Percentiles rank a stretch among this genome's conserved stretches.
Conservation (phyloP, 805 yeast genomes). For the Spathaspora boniae region DNA sequence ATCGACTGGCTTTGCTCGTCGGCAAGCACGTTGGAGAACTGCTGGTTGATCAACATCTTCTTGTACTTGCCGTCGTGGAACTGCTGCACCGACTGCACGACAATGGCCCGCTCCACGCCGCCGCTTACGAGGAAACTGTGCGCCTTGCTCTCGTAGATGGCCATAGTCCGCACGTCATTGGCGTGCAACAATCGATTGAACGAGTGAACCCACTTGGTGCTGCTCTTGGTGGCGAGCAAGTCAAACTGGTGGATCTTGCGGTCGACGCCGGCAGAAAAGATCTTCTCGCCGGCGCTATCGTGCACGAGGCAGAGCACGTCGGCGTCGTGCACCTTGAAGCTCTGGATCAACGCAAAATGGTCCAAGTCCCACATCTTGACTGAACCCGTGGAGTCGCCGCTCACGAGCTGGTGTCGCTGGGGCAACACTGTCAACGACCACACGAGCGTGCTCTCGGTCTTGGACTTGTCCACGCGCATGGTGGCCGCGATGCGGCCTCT, state of each 20-base stretch:
- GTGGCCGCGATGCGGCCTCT: conserved; percentile 74
- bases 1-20: conserved; percentile 50
- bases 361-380: conserved; percentile 90
- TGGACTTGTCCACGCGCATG: conserved; percentile 88
- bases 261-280: conserved; percentile 92
- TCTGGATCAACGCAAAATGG: conserved; percentile 72
- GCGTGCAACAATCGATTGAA: conserved; percentile 79
- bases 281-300: conserved; percentile 55
- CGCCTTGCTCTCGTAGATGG: conserved; percentile 64
- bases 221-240: conserved; percentile 31
- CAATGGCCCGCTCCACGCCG: conserved; percentile 74
- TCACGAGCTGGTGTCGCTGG: conserved; percentile 68
- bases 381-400: conserved; percentile 95
- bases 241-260: conserved; percentile 78
- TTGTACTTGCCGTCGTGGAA: conserved; percentile 71
- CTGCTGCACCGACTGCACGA: conserved; percentile 59
- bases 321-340: conserved; percentile 82
- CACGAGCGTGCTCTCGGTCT: conserved; percentile 81
- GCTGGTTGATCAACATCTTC: conserved; percentile 65
- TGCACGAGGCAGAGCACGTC: conserved; percentile 76
- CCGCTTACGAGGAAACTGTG: conserved; percentile 72
- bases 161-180: conserved; percentile 78
- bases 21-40: conserved; percentile 47
- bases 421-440: conserved; percentile 79
- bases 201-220: conserved; percentile 68